Percentiles rank a stretch among this genome's conserved stretches.
Conservation (phyloP, 129 eudicot species). For the Flaveria bidentis region DNA sequence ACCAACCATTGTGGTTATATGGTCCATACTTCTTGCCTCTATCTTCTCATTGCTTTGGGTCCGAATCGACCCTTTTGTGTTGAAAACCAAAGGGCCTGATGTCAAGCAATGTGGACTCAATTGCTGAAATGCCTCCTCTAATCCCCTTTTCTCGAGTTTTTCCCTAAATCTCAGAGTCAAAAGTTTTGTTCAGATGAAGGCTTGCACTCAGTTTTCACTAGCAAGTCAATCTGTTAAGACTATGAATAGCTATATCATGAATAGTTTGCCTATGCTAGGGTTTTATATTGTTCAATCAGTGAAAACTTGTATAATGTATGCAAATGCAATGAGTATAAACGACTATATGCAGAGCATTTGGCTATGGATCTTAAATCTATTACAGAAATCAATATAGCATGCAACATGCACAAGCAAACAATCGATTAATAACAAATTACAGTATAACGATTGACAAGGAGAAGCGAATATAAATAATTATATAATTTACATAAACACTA, state of each 20-base stretch:
- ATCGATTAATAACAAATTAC: not conserved
- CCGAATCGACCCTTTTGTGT: constrained; percentile 77
- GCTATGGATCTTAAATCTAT: not conserved
- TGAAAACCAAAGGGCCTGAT: constrained; percentile 80
- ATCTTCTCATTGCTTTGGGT: constrained; percentile 96
- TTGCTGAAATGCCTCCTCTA: constrained; percentile 47
- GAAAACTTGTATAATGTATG: not conserved
- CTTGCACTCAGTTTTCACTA: constrained; percentile 32
- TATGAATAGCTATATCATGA: not conserved
- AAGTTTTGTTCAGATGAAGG: constrained; percentile 36
- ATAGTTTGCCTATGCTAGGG: not conserved
- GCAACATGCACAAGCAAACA: not conserved
- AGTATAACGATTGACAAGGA: not conserved
- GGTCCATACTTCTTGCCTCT: constrained; percentile 88
- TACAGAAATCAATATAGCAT: not conserved
- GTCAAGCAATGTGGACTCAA: constrained; percentile 85
- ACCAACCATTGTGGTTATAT: constrained; percentile 81
- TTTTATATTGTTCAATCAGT: not conserved
- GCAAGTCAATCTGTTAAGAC: not conserved
- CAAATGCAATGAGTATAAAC: not conserved
- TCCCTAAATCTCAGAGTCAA: not conserved
- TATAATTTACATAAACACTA: too few species aligned
- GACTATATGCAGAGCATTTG: not conserved
- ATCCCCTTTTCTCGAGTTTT: not conserved
- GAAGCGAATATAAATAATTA: not conserved